Percentiles rank a stretch among this genome's conserved stretches.
phyloP scores from a whole-genome alignment of 306 rosid genomes.

The Cucurbita moschata region DNA sequence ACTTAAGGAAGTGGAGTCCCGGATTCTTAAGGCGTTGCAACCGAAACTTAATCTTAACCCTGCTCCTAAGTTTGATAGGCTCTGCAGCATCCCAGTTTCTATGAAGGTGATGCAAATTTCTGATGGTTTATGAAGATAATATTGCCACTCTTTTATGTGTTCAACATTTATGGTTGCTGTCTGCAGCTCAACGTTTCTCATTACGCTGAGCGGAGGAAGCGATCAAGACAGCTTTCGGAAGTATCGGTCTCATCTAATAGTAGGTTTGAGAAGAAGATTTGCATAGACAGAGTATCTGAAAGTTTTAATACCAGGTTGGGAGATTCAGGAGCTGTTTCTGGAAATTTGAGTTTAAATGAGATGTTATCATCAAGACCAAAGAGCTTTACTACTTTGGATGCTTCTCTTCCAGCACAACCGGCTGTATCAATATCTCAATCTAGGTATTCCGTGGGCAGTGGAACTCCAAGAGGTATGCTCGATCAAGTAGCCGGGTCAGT shows the following conservation, averaged over 20 bases:
- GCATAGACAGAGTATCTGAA: constrained; percentile 67
- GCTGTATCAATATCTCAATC: constrained; percentile 29
- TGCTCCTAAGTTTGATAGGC: constrained; percentile 63
- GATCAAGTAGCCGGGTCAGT: constrained; percentile 51
- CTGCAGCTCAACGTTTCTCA: constrained; percentile 59
- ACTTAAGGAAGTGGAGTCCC: constrained; percentile 77
- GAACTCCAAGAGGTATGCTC: constrained; percentile 53
- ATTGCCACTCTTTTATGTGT: neutral
- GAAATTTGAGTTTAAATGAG: constrained; percentile 38
- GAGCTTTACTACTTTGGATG: constrained; percentile 38
- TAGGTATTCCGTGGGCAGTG: constrained; percentile 53
- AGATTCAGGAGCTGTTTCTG: constrained; percentile 44
- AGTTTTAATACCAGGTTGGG: constrained; percentile 38
- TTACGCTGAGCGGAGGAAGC: constrained; percentile 44
- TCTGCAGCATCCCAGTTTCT: constrained; percentile 45
- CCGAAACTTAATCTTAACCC: constrained; percentile 83
- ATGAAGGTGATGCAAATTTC: constrained; percentile 46
- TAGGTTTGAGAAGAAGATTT: constrained; percentile 65
- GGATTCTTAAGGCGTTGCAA: constrained; percentile 67
- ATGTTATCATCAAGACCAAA: constrained; percentile 45
- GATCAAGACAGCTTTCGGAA: constrained; percentile 67
- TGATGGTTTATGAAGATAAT: constrained; percentile 10
- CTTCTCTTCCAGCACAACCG: constrained; percentile 47
- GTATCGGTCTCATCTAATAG: constrained; percentile 47
- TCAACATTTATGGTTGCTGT: constrained; percentile 17